These are phyloP conservation scores for Thermoascus crustaceus DNA, from an alignment of 2,329 filamentous ascomycete species.

Conservation along the genomic window DNA sequence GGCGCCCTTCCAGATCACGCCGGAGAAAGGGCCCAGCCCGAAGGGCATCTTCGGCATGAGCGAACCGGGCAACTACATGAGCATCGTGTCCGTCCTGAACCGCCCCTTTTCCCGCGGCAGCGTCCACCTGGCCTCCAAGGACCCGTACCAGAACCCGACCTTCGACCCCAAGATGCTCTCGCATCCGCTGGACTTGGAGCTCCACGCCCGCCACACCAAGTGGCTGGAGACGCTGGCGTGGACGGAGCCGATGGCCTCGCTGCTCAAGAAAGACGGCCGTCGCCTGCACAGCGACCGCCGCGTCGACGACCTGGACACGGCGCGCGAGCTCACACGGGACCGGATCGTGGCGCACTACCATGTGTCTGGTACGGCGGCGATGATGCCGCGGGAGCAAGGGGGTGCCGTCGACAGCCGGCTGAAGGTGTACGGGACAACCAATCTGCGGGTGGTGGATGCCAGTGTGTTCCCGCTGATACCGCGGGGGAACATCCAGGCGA, in stretches of 20 bases:
- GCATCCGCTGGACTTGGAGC: conserved; percentile 37
- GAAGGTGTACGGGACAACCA: conserved; percentile 30
- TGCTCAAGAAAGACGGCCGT: conserved; percentile 24
- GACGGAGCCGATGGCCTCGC: conserved; percentile 20
- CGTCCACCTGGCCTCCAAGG: conserved; percentile 33
- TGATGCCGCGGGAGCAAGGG: conserved; percentile 10
- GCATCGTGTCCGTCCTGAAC: conserved; percentile 19
- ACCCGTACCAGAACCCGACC: conserved; percentile 24
- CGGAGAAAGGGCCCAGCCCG: conserved; percentile 6
- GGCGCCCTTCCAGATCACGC: background rate
- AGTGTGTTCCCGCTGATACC: conserved; percentile 13
- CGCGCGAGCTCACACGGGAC: background rate
- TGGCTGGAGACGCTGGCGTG: conserved; percentile 24
- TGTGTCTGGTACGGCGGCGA: conserved; percentile 10
- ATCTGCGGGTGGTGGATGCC: conserved; percentile 13
- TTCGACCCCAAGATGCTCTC: conserved; percentile 39
- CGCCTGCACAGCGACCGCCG: conserved; percentile 11
- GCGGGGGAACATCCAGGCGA: conserved; percentile 11
- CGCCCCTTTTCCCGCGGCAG: conserved; percentile 24
- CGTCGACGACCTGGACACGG: background rate
- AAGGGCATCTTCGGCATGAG: conserved; percentile 10
- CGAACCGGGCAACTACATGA: conserved; percentile 17
- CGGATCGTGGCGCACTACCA: conserved; percentile 4
- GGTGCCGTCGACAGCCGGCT: conserved; percentile 19
- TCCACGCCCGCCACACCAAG: conserved; percentile 29